A percentile compares a stretch with the other conserved stretches of the same genome.
These are phyloP conservation scores for Luffa aegyptiaca DNA, from an alignment of 306 rosid genomes.

Conservation along the genomic window DNA sequence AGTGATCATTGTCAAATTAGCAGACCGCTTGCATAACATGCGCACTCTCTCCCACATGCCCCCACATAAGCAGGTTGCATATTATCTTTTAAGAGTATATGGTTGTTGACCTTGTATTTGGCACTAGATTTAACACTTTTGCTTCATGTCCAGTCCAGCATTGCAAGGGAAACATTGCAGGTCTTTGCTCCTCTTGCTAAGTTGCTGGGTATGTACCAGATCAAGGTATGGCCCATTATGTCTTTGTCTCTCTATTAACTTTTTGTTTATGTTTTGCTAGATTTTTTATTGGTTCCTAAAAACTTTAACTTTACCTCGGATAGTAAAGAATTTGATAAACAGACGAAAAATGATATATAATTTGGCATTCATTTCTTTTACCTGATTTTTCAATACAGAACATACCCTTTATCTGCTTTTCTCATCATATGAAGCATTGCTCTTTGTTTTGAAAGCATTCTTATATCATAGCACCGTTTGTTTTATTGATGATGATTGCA, in stretches of 20 bases:
- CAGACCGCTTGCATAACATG: conserved; percentile 94
- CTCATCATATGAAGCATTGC: not conserved
- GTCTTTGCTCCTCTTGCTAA: conserved; percentile 99
- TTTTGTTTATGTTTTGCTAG: not conserved
- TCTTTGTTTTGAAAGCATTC: not conserved
- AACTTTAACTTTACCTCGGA: not conserved
- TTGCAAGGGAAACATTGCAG: conserved; percentile 90
- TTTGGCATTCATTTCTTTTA: not conserved
- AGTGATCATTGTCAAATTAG: conserved; percentile 91
- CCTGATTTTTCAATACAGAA: not conserved
- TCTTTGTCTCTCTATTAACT: not conserved
- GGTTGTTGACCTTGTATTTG: conserved; percentile 7
- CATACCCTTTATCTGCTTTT: not conserved
- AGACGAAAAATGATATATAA: not conserved
- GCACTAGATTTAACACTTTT: conserved; percentile 14
- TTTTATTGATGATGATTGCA: conserved; percentile 24
- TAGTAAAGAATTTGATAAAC: not conserved
- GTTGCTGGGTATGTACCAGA: conserved; percentile 98
- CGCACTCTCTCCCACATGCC: conserved; percentile 98
- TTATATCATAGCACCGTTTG: not conserved
- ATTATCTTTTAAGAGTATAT: conserved; percentile 17
- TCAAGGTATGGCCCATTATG: conserved; percentile 54
- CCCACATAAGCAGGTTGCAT: conserved; percentile 85
- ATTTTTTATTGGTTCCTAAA: not conserved
- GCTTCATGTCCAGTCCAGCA: conserved; percentile 61